Evolutionary conservation across 306 rosid genomes (phyloP).

Genomic region (Quercus dentata): DNA sequence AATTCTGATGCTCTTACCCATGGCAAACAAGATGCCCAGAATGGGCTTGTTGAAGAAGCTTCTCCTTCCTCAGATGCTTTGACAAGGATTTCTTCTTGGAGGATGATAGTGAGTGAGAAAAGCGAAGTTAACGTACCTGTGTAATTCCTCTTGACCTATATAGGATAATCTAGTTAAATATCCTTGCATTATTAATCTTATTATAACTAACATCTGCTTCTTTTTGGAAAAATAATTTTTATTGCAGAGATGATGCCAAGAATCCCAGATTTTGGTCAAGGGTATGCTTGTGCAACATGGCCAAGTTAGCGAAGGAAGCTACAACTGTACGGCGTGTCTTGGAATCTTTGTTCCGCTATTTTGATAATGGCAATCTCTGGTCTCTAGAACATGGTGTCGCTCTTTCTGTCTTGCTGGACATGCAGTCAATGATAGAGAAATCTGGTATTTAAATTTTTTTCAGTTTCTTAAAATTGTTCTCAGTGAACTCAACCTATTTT

Average conservation of each 20-base stretch:
- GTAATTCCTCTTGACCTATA: slow-evolving; percentile 34
- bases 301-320: slow-evolving; percentile 89
- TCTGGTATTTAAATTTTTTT: slow-evolving; percentile 50
- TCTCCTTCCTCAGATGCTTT: neutral
- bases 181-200: slow-evolving; percentile 9
- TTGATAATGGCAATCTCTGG: slow-evolving; percentile 72
- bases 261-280: slow-evolving; percentile 64
- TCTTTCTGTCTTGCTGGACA: slow-evolving; percentile 63
- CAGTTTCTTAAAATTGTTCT: slow-evolving; percentile 5
- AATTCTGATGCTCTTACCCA: slow-evolving; percentile 10
- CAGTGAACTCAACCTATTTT: slow-evolving; percentile 1
- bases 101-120: slow-evolving; percentile 50
- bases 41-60: no score
- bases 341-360: slow-evolving; percentile 86
- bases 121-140: slow-evolving; percentile 46
- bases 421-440: slow-evolving; percentile 71
- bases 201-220: slow-evolving; percentile 8
- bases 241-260: slow-evolving; percentile 39
- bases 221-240: neutral
- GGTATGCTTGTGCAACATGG: slow-evolving; percentile 75
- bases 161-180: neutral
- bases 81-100: slow-evolving; percentile 48
- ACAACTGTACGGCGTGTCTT: slow-evolving; percentile 83
- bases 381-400: slow-evolving; percentile 71
- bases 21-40: neutral